These are phyloP conservation scores for Neopestalotiopsis sp. DNA, from an alignment of 2,329 filamentous ascomycete genomes.

Conservation along the genomic window DNA sequence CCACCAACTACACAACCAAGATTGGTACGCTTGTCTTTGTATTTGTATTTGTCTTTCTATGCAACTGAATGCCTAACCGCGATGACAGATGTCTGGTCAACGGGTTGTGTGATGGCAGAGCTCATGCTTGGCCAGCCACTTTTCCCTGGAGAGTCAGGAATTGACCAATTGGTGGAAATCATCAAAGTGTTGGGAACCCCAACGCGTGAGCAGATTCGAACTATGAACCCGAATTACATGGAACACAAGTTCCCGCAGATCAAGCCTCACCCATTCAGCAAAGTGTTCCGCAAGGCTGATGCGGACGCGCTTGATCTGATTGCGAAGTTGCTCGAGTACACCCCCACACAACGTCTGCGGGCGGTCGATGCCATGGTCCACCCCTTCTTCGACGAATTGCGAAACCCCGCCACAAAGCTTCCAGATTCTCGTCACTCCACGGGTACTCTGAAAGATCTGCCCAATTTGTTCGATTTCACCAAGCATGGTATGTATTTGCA, in stretches of 20 bases:
- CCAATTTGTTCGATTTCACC: slow-evolving; percentile 89
- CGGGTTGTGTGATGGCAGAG: slow-evolving; percentile 98
- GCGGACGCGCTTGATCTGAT: slow-evolving; percentile 93
- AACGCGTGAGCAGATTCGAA: slow-evolving; percentile 96
- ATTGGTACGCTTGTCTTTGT: slow-evolving; percentile 75
- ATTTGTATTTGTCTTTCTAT: slow-evolving; percentile 22
- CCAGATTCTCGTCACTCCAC: slow-evolving; percentile 93
- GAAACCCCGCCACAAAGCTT: slow-evolving; percentile 87
- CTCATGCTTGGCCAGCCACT: slow-evolving; percentile 97
- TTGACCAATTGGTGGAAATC: slow-evolving; percentile 98
- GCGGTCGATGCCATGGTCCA: slow-evolving; percentile 98
- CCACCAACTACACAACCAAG: slow-evolving; percentile 99
- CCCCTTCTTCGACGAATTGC: slow-evolving; percentile 96
- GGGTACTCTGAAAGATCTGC: slow-evolving; percentile 80
- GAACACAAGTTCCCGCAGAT: slow-evolving; percentile 99
- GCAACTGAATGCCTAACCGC: slow-evolving; percentile 23
- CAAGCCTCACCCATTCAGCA: slow-evolving; percentile 98
- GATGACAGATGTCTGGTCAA: slow-evolving; percentile 91
- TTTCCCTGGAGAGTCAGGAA: slow-evolving; percentile 97
- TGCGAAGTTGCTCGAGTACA: slow-evolving; percentile 92
- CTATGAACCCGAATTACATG: slow-evolving; percentile 99
- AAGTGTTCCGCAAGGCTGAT: slow-evolving; percentile 98
- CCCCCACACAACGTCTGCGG: slow-evolving; percentile 90
- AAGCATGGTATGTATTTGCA: slow-evolving; percentile 75
- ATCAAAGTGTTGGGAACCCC: slow-evolving; percentile 98